These are phyloP conservation scores for Thermothelomyces thermophilus DNA, from an alignment of 2,329 filamentous ascomycete species.

Conservation along the genomic window DNA sequence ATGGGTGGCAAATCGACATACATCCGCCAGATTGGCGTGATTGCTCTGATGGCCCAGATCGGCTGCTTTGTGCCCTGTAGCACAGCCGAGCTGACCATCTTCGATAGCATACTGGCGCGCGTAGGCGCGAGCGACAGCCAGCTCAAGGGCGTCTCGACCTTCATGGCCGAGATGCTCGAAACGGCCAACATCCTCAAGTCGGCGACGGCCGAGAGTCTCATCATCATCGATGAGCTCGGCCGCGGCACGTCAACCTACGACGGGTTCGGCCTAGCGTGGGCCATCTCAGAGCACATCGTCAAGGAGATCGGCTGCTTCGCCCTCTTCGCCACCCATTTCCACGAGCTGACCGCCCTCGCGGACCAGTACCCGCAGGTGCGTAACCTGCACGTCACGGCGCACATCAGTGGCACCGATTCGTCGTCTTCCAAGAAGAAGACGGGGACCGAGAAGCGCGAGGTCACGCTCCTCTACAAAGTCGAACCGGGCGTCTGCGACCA, in stretches of 20 bases:
- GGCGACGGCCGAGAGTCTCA: conserved; percentile 87
- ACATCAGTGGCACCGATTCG: conserved; percentile 58
- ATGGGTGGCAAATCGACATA: conserved; percentile 99
- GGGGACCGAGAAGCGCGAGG: conserved; percentile 60
- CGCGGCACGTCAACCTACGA: conserved; percentile 97
- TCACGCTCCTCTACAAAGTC: conserved; percentile 94
- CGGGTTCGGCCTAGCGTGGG: conserved; percentile 97
- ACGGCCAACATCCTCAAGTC: conserved; percentile 98
- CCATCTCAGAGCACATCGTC: conserved; percentile 95
- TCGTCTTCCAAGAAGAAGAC: conserved; percentile 3
- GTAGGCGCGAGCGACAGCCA: conserved; percentile 95
- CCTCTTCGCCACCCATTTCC: conserved; percentile 96
- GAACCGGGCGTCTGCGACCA: conserved; percentile 94
- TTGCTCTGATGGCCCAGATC: conserved; percentile 93
- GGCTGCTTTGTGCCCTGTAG: conserved; percentile 93
- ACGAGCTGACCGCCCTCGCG: conserved; percentile 87
- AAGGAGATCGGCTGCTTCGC: conserved; percentile 91
- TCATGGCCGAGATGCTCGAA: conserved; percentile 99
- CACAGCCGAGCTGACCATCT: conserved; percentile 87
- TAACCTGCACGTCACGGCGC: conserved; percentile 93
- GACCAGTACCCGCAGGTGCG: conserved; percentile 81
- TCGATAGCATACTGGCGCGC: conserved; percentile 92
- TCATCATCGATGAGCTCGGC: conserved; percentile 97
- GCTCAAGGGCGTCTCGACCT: conserved; percentile 94
- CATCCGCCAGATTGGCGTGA: conserved; percentile 93